Evolutionary conservation across 1,139 yeast species (phyloP), one percentile per base, ranked within the genome.

Genomic region (Pneumocystis canis): DNA sequence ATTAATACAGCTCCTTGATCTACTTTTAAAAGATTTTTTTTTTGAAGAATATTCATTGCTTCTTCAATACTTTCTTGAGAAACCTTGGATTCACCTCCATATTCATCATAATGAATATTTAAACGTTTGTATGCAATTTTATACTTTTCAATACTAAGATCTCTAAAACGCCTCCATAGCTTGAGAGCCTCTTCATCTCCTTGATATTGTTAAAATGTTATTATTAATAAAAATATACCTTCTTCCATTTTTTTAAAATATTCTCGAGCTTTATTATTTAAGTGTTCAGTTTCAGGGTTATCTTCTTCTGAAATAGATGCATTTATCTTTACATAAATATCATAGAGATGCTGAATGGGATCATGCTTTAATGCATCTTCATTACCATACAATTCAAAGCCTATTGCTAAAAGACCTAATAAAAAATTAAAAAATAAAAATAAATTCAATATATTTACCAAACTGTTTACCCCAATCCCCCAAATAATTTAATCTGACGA

Each of bases 391-490:
- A 81, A 83, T 65, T 83, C 82, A 73, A 86, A 92, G 62, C 97
- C 99, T 68, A 94, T 85, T 39, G 98, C 98, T 69, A 92, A 80
- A 60, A 68, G 64, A 40, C 68, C 64, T 62, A 25, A 5, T 20
- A 30, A 16, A 14, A 25, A 16, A 41, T 39, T 25, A 18, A 25
- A 9, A 58, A 40, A 28, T 30, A 18, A 59, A 28, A 47, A 39
- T 33, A 37, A 28, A 37, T n/a, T 28, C 18, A 4, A 35, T 6
- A 11, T 28, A 53, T 62, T 90, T 78, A 75, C 98, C 99, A 72
- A 92, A 92, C 78, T 92, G 99, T 76, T 94, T 92, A 64, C 99
- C 99, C 98, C 98, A 92, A 77, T 92, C 99, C 72, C 99, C 99
- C 69, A 92, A 80, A 76, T 94, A 92, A 77, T 92, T 92, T 78